Percentiles rank a stretch among this genome's conserved stretches.
Evolutionary conservation across 805 yeast species (phyloP).

Genomic region (Candida silvatica): DNA sequence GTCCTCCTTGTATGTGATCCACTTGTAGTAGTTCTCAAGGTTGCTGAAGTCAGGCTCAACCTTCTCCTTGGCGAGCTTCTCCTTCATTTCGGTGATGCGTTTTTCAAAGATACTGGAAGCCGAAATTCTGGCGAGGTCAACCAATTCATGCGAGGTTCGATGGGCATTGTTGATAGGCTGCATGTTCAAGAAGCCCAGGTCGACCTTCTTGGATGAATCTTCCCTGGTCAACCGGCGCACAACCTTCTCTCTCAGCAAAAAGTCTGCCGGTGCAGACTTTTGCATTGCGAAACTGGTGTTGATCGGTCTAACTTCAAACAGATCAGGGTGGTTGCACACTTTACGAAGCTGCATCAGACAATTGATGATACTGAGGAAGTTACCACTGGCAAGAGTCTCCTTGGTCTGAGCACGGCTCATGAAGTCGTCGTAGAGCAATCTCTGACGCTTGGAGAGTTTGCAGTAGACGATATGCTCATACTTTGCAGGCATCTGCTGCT

Average conservation of each 20-base stretch:
- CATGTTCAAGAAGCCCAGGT: constrained; percentile 54
- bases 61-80: constrained; percentile 22
- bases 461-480: constrained; percentile 94
- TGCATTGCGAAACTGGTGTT: constrained; percentile 80
- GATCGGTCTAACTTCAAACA: constrained; percentile 93
- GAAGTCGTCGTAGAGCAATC: constrained; percentile 89
- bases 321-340: constrained; percentile 85
- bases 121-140: constrained; percentile 33
- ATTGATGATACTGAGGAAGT: constrained; percentile 88
- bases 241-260: constrained; percentile 30
- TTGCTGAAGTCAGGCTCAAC: constrained; percentile 26
- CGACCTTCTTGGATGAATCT: constrained; percentile 19
- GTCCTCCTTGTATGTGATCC: constrained; percentile 43
- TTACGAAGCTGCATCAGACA: constrained; percentile 97
- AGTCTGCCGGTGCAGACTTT: constrained; percentile 48
- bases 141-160: constrained; percentile 37
- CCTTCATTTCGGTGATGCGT: constrained; percentile 35
- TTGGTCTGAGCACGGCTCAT: constrained; percentile 95
- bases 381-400: constrained; percentile 90
- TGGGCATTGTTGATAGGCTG: constrained; percentile 39
- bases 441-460: constrained; percentile 83
- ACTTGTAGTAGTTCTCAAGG: constrained; percentile 52
- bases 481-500: constrained; percentile 97
- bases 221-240: constrained; percentile 24
- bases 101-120: constrained; percentile 37